Percentiles rank a stretch among this genome's conserved stretches.
phyloP scores from a whole-genome alignment of 108 stramenopile species.

The Chaetoceros tenuissimus region DNA sequence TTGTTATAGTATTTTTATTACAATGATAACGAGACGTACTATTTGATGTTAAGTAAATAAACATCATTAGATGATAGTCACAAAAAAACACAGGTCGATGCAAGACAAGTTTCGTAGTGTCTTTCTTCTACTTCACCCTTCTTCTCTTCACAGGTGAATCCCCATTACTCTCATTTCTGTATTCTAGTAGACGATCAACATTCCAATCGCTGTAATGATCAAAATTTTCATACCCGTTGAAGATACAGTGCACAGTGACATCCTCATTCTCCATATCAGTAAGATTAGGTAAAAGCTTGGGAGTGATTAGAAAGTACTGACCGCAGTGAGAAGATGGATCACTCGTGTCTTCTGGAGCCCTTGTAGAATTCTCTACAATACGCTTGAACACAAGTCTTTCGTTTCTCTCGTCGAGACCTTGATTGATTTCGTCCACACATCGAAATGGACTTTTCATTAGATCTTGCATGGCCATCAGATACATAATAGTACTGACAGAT shows the following conservation, averaged over 20 bases:
- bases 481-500: conserved; percentile 93
- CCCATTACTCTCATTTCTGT: background rate
- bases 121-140: background rate
- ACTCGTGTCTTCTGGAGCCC: conserved; percentile 16
- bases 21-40: no score
- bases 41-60: no score
- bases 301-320: conserved; percentile 98
- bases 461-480: conserved; percentile 96
- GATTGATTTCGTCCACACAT: conserved; percentile 98
- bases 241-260: conserved; percentile 84
- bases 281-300: conserved; percentile 93
- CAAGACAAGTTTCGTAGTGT: no score
- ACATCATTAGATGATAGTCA: no score
- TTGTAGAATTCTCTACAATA: conserved; percentile 82
- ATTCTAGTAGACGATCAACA: conserved; percentile 9
- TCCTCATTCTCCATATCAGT: conserved; percentile 88
- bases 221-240: conserved; percentile 71
- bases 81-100: no score
- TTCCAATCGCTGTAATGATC: conserved; percentile 31
- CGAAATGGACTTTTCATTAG: conserved; percentile 89
- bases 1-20: no score
- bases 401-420: conserved; percentile 94
- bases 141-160: background rate
- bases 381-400: conserved; percentile 92
- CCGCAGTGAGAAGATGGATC: conserved; percentile 49